Conservation (phyloP, 129 eudicot genomes). For the Escallonia rubra region DNA sequence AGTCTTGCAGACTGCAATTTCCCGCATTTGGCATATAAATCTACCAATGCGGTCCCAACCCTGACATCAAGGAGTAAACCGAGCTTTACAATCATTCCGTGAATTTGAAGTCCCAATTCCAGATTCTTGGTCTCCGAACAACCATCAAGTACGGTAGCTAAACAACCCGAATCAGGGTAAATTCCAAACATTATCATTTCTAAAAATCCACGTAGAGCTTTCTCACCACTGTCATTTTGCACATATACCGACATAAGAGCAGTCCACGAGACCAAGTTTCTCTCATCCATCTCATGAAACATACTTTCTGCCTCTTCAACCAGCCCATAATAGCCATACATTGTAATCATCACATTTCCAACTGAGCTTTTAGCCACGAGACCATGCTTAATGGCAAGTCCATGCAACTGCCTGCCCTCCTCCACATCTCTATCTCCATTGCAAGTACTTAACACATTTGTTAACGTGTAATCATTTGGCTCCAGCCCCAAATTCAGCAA, state of each 20-base stretch:
- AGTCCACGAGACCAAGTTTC: slow-evolving; percentile 17
- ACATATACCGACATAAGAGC: slow-evolving; percentile 1
- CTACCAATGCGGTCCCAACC: slow-evolving; percentile 13
- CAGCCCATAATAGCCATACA: slow-evolving; percentile 14
- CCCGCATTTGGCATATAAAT: slow-evolving; percentile 15
- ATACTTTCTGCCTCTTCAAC: slow-evolving; percentile 7
- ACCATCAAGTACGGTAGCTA: slow-evolving; percentile 6
- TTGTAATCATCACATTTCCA: slow-evolving; percentile 9
- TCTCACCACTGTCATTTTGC: not conserved
- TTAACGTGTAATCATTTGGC: slow-evolving; percentile 13
- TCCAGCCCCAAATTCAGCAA: slow-evolving; percentile 7
- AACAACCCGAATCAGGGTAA: not conserved
- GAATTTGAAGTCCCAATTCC: slow-evolving; percentile 14
- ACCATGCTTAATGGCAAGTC: slow-evolving; percentile 11
- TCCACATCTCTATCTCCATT: slow-evolving; percentile 5
- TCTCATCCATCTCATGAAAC: slow-evolving; percentile 11
- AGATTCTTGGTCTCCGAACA: slow-evolving; percentile 8
- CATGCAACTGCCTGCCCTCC: slow-evolving; percentile 15
- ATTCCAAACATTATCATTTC: slow-evolving; percentile 7
- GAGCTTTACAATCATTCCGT: slow-evolving; percentile 6
- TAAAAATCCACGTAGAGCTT: not conserved
- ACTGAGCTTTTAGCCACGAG: slow-evolving; percentile 2
- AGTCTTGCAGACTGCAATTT: slow-evolving; percentile 3
- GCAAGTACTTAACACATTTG: slow-evolving; percentile 9
- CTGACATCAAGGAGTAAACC: slow-evolving; percentile 3